A percentile compares a stretch with the other conserved stretches of the same genome.
phyloP scores from a whole-genome alignment of 805 yeast genomes.

The Ascoidea tarda region DNA sequence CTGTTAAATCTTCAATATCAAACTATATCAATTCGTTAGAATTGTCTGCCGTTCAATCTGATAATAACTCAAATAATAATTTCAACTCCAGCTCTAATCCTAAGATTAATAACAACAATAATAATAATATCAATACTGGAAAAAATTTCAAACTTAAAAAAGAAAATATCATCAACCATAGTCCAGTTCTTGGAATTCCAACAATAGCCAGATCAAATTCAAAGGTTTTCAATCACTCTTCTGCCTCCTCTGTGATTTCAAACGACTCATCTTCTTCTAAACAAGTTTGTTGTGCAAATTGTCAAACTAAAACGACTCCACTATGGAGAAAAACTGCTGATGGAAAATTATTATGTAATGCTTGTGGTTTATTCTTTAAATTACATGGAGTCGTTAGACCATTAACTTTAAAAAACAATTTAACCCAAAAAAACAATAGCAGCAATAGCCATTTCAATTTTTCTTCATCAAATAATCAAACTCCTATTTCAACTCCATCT shows the following conservation, averaged over 20 bases:
- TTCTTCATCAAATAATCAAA: not conserved
- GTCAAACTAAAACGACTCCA: not conserved
- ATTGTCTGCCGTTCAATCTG: not conserved
- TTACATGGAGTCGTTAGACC: not conserved
- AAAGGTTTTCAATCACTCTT: too few species aligned
- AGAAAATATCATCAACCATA: too few species aligned
- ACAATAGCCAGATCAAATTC: not conserved
- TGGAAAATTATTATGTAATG: not conserved
- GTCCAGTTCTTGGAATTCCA: not conserved
- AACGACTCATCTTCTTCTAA: not conserved
- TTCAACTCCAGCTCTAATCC: not conserved
- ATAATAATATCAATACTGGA: not conserved
- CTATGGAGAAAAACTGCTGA: not conserved
- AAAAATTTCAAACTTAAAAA: too few species aligned
- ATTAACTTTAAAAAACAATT: too few species aligned
- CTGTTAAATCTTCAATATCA: not conserved
- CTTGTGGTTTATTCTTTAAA: not conserved
- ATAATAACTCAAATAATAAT: not conserved
- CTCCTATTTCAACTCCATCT: constrained; percentile 12
- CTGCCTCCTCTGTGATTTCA: not conserved
- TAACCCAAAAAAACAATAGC: not conserved
- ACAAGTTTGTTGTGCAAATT: not conserved
- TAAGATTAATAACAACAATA: not conserved
- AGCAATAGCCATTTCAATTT: not conserved
- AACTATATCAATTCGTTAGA: not conserved